These are phyloP conservation scores for Coemansia sp. DNA, from an alignment of 192 early-diverging fungal genomes.

Conservation along the genomic window DNA sequence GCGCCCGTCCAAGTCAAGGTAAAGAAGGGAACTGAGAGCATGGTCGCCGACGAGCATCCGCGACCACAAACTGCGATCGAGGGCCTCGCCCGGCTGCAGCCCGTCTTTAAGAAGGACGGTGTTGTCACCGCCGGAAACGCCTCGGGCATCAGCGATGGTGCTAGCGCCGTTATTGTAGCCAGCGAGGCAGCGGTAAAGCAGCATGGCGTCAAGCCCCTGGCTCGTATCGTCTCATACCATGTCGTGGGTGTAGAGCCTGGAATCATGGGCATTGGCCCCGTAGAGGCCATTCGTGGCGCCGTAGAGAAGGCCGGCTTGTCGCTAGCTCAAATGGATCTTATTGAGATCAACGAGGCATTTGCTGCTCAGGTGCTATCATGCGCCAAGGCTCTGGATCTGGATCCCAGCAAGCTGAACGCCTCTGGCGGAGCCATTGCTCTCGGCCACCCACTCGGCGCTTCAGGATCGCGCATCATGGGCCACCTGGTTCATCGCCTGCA, in stretches of 20 bases:
- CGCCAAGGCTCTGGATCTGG: constrained; percentile 82
- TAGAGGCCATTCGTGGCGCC: constrained; percentile 82
- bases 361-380: constrained; percentile 88
- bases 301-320: constrained; percentile 75
- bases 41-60: constrained; percentile 84
- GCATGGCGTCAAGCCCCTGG: constrained; percentile 78
- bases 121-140: constrained; percentile 93
- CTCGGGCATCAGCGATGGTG: constrained; percentile 94
- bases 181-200: constrained; percentile 80
- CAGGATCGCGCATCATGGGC: constrained; percentile 88
- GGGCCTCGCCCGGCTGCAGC: constrained; percentile 68
- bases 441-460: constrained; percentile 94
- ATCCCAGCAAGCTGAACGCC: constrained; percentile 74
- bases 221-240: constrained; percentile 80
- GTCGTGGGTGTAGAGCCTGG: constrained; percentile 86
- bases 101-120: constrained; percentile 91
- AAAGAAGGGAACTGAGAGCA: constrained; percentile 62
- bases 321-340: constrained; percentile 81
- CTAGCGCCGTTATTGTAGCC: constrained; percentile 81
- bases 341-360: constrained; percentile 99
- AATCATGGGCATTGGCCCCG: constrained; percentile 97
- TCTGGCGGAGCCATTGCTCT: constrained; percentile 93
- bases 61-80: constrained; percentile 84
- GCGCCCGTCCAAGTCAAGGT: constrained; percentile 78
- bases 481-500: constrained; percentile 85